Evolutionary conservation across 345 rosid genomes (phyloP).

Genomic region (Combretum micranthum): DNA sequence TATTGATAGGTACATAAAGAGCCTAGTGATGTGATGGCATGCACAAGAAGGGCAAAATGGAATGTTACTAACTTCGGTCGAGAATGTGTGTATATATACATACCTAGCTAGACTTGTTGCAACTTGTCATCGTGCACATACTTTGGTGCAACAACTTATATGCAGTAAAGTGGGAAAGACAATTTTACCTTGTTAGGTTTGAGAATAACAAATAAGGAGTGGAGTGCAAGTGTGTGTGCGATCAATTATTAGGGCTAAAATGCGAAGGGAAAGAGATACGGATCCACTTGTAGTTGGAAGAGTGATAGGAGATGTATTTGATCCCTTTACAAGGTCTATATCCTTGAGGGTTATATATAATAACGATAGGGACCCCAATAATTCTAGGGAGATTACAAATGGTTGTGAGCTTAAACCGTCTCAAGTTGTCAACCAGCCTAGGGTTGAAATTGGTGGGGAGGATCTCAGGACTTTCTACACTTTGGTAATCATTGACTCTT

Average conservation of each 20-base stretch:
- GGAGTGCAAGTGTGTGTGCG: neutral
- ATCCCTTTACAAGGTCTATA: constrained; percentile 42
- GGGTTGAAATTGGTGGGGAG: constrained; percentile 55
- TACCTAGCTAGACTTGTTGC: no score
- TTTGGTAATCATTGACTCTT: constrained; percentile 25
- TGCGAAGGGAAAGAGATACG: constrained; percentile 44
- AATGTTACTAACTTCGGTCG: no score
- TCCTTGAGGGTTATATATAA: constrained; percentile 29
- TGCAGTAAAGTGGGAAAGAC: no score
- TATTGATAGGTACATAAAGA: neutral
- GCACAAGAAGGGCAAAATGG: neutral
- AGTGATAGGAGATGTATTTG: constrained; percentile 62
- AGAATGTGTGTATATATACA: no score
- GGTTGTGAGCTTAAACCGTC: constrained; percentile 62
- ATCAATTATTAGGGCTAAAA: constrained; percentile 1
- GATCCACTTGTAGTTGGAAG: constrained; percentile 57
- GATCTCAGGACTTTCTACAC: constrained; percentile 66
- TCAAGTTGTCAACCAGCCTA: constrained; percentile 39
- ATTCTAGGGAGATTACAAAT: constrained; percentile 27
- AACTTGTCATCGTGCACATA: no score
- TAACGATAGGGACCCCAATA: constrained; percentile 2
- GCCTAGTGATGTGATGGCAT: neutral
- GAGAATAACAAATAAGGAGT: no score
- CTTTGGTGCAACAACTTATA: no score
- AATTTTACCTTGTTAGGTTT: no score